Conservation (phyloP, 2,329 filamentous ascomycete species). For the Zymoseptoria tritici region DNA sequence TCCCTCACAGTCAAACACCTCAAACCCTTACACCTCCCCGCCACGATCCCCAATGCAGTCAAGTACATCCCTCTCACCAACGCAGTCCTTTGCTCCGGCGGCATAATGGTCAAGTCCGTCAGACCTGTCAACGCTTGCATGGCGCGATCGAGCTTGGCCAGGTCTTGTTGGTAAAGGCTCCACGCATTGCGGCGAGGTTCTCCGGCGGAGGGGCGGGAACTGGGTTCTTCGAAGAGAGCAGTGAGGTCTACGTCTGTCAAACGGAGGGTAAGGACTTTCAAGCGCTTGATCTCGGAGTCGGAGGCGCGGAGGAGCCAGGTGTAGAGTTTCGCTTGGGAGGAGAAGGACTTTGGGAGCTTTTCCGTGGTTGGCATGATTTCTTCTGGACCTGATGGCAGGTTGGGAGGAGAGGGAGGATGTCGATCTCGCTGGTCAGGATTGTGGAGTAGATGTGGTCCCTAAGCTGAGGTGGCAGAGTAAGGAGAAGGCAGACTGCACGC, state of each 20-base stretch:
- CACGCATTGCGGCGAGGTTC: constrained; percentile 11
- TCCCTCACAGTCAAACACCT: not conserved
- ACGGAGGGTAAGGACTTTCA: constrained; percentile 15
- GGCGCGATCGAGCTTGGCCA: constrained; percentile 17
- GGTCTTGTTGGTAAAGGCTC: constrained; percentile 22
- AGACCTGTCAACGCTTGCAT: constrained; percentile 17
- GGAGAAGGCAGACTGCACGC: not conserved
- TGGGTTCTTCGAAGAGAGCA: constrained; percentile 2
- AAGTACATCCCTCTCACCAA: constrained; percentile 21
- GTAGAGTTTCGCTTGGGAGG: constrained; percentile 23
- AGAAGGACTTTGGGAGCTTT: constrained; percentile 17
- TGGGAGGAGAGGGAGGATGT: constrained; percentile 13
- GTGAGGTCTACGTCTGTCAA: constrained; percentile 26
- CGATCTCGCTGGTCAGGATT: too few relatives aligned
- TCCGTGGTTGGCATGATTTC: constrained; percentile 18
- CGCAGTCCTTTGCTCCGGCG: constrained; percentile 16
- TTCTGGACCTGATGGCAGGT: constrained; percentile 18
- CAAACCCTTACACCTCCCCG: not conserved
- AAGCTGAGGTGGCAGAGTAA: constrained; percentile 14
- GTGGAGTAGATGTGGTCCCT: too few relatives aligned
- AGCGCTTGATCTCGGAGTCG: constrained; percentile 15
- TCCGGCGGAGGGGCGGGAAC: not conserved
- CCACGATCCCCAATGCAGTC: constrained; percentile 13
- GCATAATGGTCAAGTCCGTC: constrained; percentile 14
- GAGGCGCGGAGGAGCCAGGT: constrained; percentile 20